phyloP scores from a whole-genome alignment of 768 basidiomycete species.

The Cystobasidium tubakii region DNA sequence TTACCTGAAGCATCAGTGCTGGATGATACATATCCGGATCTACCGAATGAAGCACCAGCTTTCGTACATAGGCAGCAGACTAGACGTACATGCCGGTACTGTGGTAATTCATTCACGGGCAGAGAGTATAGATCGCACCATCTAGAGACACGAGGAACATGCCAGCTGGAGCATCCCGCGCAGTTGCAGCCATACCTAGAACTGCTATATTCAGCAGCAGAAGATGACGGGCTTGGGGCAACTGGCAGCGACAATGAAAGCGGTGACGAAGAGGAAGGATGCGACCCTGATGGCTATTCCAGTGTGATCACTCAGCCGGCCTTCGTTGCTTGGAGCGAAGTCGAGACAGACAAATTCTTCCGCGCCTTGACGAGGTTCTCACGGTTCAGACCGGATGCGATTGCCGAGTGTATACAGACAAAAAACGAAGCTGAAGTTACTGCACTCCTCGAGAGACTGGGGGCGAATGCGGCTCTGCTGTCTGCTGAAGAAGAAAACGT shows the following conservation, averaged over 20 bases:
- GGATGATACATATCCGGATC: background rate
- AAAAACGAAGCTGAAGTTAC: slow-evolving; percentile 9
- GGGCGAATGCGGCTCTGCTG: background rate
- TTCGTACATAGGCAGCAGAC: background rate
- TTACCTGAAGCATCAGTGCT: background rate
- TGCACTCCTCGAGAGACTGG: background rate
- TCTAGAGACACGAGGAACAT: background rate
- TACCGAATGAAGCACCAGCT: background rate
- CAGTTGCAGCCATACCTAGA: background rate
- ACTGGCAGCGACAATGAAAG: background rate
- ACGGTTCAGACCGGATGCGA: slow-evolving; percentile 16
- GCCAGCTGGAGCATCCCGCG: background rate
- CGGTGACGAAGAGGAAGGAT: background rate
- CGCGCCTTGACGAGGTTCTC: slow-evolving; percentile 15
- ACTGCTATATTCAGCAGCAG: background rate
- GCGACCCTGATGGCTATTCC: background rate
- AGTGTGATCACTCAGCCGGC: background rate
- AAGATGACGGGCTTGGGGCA: background rate
- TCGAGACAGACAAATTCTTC: slow-evolving; percentile 19
- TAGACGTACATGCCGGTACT: background rate
- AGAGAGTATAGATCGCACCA: background rate
- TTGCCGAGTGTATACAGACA: slow-evolving; percentile 18
- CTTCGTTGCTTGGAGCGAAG: slow-evolving; percentile 1
- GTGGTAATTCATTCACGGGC: background rate
- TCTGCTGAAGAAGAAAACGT: background rate